Evolutionary conservation across 2,329 filamentous ascomycete genomes (phyloP), one percentile per base, ranked within the genome.

Genomic region (Epicoccum nigrum): DNA sequence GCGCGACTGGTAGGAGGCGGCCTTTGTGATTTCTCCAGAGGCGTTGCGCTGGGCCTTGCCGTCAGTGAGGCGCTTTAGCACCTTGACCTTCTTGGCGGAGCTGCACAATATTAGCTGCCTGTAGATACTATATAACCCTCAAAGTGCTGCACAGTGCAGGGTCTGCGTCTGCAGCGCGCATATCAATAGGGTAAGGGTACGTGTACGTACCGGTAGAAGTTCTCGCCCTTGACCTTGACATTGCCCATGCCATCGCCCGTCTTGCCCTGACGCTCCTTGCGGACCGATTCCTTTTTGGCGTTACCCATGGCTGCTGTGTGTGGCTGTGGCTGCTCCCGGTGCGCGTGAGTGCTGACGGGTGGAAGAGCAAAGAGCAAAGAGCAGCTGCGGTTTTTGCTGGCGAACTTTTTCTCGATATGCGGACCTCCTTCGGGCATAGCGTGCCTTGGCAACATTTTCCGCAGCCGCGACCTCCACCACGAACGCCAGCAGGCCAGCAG

Each of bases 221-320:
- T 97, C 82, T 97, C 93, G 77, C 94, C 94, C 79, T 99, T 99
- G 65, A 86, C 82, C 68, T 87, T 90, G 70, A 97, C 90, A 78
- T 97, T 97, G 67, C 79, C 86, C 85, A 96, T 91, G 73, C 91
- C 91, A 85, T 94, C 88, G 62, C 84, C 84, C 41, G 83, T 84
- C 79, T 92, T 93, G 64, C 90, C 91, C 83, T 97, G 86, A 74
- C 92, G 89, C 79, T 83, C 83, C 74, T 89, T 88, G 77, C 93
- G 87, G 74, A 80, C 83, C 59, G 86, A 86, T 78, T 97, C 93
- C 77, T 97, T 97, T 83, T 97, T 97, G 68, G 85, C 87, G 67
- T 86, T 88, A 77, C 92, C 92, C 92, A 96, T 96, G 33, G 1
- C 42, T 37, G 32, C 27, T 27, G 48, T 33, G 37, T 20, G 23